phyloP scores from a whole-genome alignment of 139 green algal species.

The Eudorina sp. region DNA sequence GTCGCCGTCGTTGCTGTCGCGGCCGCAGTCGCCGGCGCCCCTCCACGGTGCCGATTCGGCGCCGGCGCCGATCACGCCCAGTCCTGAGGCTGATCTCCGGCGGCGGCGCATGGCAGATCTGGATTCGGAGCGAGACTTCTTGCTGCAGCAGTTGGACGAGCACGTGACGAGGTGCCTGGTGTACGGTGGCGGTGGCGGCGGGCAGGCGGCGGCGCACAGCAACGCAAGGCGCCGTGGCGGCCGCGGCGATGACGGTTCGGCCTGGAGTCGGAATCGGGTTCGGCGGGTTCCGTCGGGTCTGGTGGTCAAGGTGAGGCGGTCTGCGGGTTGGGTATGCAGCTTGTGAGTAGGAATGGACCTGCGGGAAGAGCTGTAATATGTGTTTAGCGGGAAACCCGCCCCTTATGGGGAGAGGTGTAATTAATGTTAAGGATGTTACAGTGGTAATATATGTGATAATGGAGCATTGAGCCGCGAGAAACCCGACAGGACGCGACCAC shows the following conservation, averaged over 20 bases:
- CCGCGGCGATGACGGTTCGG: not conserved
- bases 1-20: not conserved
- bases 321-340: no score
- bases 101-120: not conserved
- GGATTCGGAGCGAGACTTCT: constrained; percentile 16
- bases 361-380: no score
- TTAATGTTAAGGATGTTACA: no score
- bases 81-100: not conserved
- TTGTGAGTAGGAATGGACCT: no score
- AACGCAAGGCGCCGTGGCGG: not conserved
- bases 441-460: no score
- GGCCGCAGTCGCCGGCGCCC: not conserved
- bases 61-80: not conserved
- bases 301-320: not conserved
- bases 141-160: constrained; percentile 32
- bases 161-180: not conserved
- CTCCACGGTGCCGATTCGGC: not conserved
- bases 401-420: no score
- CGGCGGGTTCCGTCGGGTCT: no score
- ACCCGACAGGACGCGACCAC: no score
- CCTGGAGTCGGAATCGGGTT: not conserved
- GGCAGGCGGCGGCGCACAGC: no score
- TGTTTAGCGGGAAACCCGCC: no score
- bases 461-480: no score
- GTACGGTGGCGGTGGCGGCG: not conserved